These are phyloP conservation scores for Gentiana straminea DNA, from an alignment of 257 asterid species.

Conservation along the genomic window DNA sequence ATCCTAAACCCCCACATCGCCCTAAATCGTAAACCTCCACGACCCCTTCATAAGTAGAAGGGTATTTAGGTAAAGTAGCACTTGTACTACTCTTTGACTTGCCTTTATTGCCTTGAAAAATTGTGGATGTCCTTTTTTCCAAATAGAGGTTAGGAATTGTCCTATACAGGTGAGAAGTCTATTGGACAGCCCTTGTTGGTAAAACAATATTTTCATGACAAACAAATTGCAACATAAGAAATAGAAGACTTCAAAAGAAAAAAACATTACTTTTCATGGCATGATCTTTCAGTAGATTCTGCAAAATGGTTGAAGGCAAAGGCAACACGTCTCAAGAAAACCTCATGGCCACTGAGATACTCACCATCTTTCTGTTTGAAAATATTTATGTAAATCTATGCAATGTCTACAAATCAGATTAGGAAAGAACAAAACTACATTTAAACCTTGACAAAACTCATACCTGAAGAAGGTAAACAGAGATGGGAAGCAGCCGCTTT, in stretches of 20 bases:
- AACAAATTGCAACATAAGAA: conserved; percentile 2
- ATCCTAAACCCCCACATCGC: no score
- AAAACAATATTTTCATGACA: no score
- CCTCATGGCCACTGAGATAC: conserved; percentile 83
- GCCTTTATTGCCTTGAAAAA: no score
- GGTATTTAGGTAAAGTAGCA: no score
- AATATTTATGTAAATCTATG: conserved; percentile 14
- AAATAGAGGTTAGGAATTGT: no score
- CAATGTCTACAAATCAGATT: conserved; percentile 13
- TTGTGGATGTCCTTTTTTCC: no score
- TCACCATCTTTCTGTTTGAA: conserved; percentile 85
- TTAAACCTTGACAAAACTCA: neutral
- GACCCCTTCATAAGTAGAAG: no score
- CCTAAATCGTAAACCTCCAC: no score
- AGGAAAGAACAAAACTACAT: conserved; percentile 5
- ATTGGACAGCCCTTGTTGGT: no score
- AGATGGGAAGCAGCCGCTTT: conserved; percentile 83
- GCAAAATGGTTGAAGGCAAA: conserved; percentile 85
- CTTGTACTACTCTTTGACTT: no score
- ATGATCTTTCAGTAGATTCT: conserved; percentile 83
- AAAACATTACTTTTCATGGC: conserved; percentile 63
- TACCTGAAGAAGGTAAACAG: conserved; percentile 95
- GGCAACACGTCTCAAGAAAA: conserved; percentile 74
- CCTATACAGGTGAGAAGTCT: no score
- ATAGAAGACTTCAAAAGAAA: conserved; percentile 11